Evolutionary conservation across 2,329 filamentous ascomycete genomes (phyloP).

Genomic region (Microthyrium microscopicum): DNA sequence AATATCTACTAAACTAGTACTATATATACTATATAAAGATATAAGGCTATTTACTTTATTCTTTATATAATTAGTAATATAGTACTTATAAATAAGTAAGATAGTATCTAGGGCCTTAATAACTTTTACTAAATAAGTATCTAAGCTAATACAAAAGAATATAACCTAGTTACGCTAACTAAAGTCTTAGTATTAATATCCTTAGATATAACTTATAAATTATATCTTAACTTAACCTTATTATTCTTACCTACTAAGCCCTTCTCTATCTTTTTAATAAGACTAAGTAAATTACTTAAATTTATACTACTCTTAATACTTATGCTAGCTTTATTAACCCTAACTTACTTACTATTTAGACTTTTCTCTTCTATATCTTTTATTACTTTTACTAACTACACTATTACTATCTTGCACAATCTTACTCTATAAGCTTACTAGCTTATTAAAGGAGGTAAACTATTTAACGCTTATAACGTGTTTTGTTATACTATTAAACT

Average conservation of each 20-base stretch:
- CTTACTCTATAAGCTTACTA: conserved; percentile 58
- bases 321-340: conserved; percentile 51
- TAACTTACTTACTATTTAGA: conserved; percentile 38
- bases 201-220: neutral
- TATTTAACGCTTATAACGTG: conserved; percentile 67
- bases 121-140: too few species aligned
- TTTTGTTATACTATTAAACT: conserved; percentile 71
- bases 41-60: too few species aligned
- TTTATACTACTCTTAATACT: conserved; percentile 39
- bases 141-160: too few species aligned
- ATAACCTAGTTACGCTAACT: too few species aligned
- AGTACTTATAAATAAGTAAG: too few species aligned
- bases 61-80: too few species aligned
- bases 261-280: conserved; percentile 56
- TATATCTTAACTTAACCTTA: neutral
- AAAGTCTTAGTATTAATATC: too few species aligned
- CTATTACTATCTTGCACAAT: conserved; percentile 55
- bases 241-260: conserved; percentile 47
- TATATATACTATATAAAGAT: too few species aligned
- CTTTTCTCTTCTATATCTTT: conserved; percentile 42
- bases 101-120: too few species aligned
- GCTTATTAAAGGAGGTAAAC: conserved; percentile 60
- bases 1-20: too few species aligned
- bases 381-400: conserved; percentile 70
- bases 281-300: conserved; percentile 50